Evolutionary conservation across 2,329 filamentous ascomycete genomes (phyloP), one percentile per base, ranked within the genome.

Genomic region (Monilinia fructicola): DNA sequence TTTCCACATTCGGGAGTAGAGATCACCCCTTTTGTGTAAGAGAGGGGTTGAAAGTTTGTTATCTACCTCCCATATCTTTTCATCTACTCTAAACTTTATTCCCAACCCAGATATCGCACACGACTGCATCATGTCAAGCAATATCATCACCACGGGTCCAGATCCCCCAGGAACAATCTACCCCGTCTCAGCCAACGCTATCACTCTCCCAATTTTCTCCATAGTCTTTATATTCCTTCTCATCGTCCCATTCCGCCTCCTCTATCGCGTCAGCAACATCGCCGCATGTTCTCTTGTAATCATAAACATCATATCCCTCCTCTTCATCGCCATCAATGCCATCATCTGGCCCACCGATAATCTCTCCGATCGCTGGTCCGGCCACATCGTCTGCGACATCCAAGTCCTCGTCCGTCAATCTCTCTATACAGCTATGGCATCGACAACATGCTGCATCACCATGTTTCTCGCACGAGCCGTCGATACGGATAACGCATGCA

Each of bases 301-400:
- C 61, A 88, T 85, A 81, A 77, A 84, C 64, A 76, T 83, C 31
- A 67, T 87, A n/a, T 75, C 82, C 67, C 88, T 89, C 71, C 66
- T 87, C 64, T 81, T 84, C 74, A 84, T 81, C 70, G 80, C 87
- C 69, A 76, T 86, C 78, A 90, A 91, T 73, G 80, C 87, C 1
- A 74, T 89, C 60, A 82, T 90, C 68, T 91, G 88, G 88, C 82
- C 83, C 0, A 83, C 80, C 10, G 85, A 88, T 69, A 78, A 89
- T 69, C 72, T 83, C 16, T 48, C 73, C 0, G 74, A 77, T 7
- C 90, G 83, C 82, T 91, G 82, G 81, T 64, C 66, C 2, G 89
- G 89, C 5, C 73, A 75, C 6, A 82, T 81, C 2, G 82, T 88
- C 67, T 91, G 89, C 76, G 88, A 91, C 74, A 78, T 91, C 59